Conservation (phyloP, 768 basidiomycete genomes). For the Boletus sp. region DNA sequence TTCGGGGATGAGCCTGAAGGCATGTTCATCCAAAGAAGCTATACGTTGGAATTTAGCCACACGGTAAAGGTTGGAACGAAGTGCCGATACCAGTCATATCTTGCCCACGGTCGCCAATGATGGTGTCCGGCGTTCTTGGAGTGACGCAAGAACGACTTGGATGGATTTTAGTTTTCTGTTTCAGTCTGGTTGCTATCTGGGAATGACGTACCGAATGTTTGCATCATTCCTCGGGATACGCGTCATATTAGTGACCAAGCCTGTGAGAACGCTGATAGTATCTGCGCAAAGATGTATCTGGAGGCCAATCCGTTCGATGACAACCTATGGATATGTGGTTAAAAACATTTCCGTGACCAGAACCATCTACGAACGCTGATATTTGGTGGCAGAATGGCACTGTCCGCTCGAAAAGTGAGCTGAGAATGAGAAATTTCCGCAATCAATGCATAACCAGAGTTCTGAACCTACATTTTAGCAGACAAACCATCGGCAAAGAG, state of each 20-base stretch:
- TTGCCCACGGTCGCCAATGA: slow-evolving; percentile 2
- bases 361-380: slow-evolving; percentile 37
- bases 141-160: slow-evolving; percentile 10
- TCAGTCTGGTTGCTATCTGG: background rate
- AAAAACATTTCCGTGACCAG: background rate
- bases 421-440: slow-evolving; percentile 55
- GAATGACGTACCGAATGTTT: slow-evolving; percentile 25
- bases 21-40: slow-evolving; percentile 81
- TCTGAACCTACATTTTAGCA: slow-evolving; percentile 35
- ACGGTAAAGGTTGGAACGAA: background rate
- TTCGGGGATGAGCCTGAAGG: slow-evolving; percentile 74
- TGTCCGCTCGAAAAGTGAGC: slow-evolving; percentile 37
- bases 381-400: slow-evolving; percentile 31
- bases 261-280: slow-evolving; percentile 57
- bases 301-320: slow-evolving; percentile 51
- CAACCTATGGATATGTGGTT: slow-evolving; percentile 41
- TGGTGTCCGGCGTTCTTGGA: slow-evolving; percentile 6
- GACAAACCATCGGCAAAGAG: background rate
- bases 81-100: slow-evolving; percentile 30
- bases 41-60: slow-evolving; percentile 4
- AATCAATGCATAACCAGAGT: slow-evolving; percentile 66
- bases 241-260: slow-evolving; percentile 53
- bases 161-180: background rate
- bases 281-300: slow-evolving; percentile 77
- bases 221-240: slow-evolving; percentile 39